These are phyloP conservation scores for Yueomyces sp. DNA, from an alignment of 805 yeast genomes.

Conservation along the genomic window DNA sequence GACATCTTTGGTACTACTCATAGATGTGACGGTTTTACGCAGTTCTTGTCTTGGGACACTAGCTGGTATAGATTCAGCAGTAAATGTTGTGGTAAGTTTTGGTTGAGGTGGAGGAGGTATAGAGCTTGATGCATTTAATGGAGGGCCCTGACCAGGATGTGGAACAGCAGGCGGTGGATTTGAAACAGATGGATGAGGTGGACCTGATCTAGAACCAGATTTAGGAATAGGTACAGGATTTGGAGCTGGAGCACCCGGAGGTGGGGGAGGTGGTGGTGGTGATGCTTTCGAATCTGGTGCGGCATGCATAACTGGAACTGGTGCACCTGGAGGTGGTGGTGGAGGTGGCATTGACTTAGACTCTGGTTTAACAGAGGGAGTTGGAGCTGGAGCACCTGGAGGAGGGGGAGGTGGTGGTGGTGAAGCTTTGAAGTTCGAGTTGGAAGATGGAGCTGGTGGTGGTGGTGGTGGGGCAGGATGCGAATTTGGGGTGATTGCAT, in stretches of 20 bases:
- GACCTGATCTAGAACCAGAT: too few species aligned
- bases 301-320: conserved; percentile 2
- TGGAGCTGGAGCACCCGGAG: conserved; percentile 9
- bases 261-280: conserved; percentile 1
- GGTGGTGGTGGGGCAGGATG: conserved; percentile 5
- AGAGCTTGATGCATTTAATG: too few species aligned
- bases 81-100: too few species aligned
- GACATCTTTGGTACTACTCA: neutral
- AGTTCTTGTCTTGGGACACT: neutral
- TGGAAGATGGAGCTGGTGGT: neutral
- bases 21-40: neutral
- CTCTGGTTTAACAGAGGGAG: neutral
- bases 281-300: neutral
- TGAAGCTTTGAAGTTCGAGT: neutral
- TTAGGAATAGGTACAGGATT: conserved; percentile 4
- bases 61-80: too few species aligned
- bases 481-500: conserved; percentile 5
- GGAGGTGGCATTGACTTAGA: conserved; percentile 1
- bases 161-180: too few species aligned
- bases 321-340: conserved; percentile 4
- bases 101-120: too few species aligned
- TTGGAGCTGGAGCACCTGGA: conserved; percentile 1
- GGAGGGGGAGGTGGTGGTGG: neutral
- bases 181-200: too few species aligned
- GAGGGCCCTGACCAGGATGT: too few species aligned